A percentile compares a stretch with the other conserved stretches of the same genome.
These are phyloP conservation scores for Suhomyces faveliae DNA, from an alignment of 805 yeast species.

Conservation along the genomic window DNA sequence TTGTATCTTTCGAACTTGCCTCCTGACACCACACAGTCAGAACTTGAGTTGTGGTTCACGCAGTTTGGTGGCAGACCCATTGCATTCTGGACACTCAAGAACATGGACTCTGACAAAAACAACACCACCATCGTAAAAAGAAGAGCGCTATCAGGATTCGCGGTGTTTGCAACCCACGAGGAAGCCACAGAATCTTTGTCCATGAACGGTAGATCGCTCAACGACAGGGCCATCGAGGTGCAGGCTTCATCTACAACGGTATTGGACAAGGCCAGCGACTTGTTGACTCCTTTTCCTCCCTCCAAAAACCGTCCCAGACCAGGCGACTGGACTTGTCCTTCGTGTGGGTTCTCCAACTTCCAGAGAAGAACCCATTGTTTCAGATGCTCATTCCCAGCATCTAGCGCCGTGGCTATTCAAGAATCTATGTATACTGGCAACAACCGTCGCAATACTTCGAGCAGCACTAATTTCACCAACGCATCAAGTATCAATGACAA, in stretches of 20 bases:
- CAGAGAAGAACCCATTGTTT: conserved; percentile 93
- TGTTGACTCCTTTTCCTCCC: conserved; percentile 81
- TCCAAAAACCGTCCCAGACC: conserved; percentile 88
- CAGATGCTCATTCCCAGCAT: conserved; percentile 85
- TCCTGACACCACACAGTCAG: conserved; percentile 83
- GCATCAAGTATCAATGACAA: conserved; percentile 10
- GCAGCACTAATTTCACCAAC: conserved; percentile 3
- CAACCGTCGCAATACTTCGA: conserved; percentile 7
- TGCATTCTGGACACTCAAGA: conserved; percentile 83
- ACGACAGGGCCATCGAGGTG: conserved; percentile 76
- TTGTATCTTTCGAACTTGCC: conserved; percentile 79
- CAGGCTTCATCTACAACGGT: conserved; percentile 82
- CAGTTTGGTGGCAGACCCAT: conserved; percentile 83
- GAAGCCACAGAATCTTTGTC: conserved; percentile 78
- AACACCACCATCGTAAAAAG: conserved; percentile 30
- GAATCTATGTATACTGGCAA: conserved; percentile 47
- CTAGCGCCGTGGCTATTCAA: conserved; percentile 67
- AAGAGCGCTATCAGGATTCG: conserved; percentile 67
- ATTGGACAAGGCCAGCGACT: conserved; percentile 77
- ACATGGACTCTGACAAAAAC: conserved; percentile 28
- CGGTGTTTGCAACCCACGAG: conserved; percentile 78
- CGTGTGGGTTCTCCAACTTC: conserved; percentile 92
- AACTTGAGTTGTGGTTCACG: conserved; percentile 87
- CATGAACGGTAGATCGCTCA: conserved; percentile 74
- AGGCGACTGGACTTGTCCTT: conserved; percentile 98